Conservation (phyloP, 306 rosid species). For the Ormosia emarginata region DNA sequence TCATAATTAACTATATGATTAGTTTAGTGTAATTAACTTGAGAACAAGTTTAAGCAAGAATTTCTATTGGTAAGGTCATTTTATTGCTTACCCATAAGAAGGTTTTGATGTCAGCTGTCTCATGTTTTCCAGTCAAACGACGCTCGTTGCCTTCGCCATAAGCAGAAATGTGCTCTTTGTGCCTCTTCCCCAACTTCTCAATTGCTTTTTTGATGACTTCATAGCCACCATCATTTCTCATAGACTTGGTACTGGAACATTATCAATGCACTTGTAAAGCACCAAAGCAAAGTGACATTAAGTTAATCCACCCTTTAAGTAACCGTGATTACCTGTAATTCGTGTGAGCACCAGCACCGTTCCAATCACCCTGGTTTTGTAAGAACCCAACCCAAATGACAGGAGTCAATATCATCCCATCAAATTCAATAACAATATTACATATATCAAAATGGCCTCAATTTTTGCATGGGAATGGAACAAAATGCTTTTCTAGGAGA, state of each 20-base stretch:
- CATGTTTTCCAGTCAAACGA: slow-evolving; percentile 82
- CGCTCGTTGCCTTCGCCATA: slow-evolving; percentile 96
- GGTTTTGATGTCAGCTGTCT: slow-evolving; percentile 71
- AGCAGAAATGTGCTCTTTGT: slow-evolving; percentile 83
- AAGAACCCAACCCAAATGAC: background rate
- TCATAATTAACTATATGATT: no score
- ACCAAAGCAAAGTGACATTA: background rate
- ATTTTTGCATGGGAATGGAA: background rate
- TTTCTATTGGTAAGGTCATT: background rate
- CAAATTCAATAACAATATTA: background rate
- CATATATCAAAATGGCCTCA: background rate
- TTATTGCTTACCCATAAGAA: slow-evolving; percentile 68
- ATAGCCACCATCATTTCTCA: slow-evolving; percentile 72
- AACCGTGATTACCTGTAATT: slow-evolving; percentile 70
- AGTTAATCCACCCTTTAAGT: background rate
- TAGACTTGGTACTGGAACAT: slow-evolving; percentile 70
- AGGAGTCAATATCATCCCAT: background rate
- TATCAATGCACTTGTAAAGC: background rate
- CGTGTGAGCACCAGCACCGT: slow-evolving; percentile 95
- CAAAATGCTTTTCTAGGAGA: background rate
- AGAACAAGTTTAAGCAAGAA: no score
- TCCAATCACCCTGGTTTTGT: slow-evolving; percentile 81
- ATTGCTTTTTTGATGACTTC: slow-evolving; percentile 77
- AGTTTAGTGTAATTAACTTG: no score
- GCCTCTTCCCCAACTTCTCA: slow-evolving; percentile 62